Conservation (phyloP, 441 rosid species). For the Flueggea neowawraea region DNA sequence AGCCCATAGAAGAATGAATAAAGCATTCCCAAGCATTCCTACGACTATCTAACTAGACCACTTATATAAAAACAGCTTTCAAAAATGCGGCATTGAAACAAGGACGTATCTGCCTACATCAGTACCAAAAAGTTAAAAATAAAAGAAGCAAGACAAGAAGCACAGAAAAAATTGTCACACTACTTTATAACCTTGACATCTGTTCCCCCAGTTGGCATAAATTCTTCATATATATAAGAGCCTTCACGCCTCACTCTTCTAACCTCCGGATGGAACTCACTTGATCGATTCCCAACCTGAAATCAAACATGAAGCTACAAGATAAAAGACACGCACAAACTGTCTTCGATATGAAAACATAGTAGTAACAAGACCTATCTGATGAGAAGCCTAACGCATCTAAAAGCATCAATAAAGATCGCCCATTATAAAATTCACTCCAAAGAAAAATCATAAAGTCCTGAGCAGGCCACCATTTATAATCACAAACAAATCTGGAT, state of each 20-base stretch:
- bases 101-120: not conserved
- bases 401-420: no score
- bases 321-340: not conserved
- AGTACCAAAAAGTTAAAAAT: not conserved
- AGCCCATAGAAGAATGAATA: not conserved
- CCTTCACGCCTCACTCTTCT: constrained; percentile 99
- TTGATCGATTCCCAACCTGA: constrained; percentile 96
- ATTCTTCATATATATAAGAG: constrained; percentile 99
- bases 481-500: no score
- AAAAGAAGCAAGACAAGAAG: not conserved
- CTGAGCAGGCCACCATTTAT: no score
- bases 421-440: no score
- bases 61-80: not conserved
- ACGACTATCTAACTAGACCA: not conserved
- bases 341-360: no score
- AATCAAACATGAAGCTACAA: constrained; percentile 6
- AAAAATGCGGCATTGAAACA: not conserved
- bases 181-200: constrained; percentile 84
- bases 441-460: no score
- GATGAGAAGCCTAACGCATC: no score
- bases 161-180: constrained; percentile 1
- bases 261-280: constrained; percentile 98
- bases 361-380: no score
- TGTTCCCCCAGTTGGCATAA: constrained; percentile 99
- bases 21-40: constrained; percentile 1